Base-by-base conservation (phyloP, 2,329 filamentous ascomycete genomes). In the Pezicula rhizophila region DNA sequence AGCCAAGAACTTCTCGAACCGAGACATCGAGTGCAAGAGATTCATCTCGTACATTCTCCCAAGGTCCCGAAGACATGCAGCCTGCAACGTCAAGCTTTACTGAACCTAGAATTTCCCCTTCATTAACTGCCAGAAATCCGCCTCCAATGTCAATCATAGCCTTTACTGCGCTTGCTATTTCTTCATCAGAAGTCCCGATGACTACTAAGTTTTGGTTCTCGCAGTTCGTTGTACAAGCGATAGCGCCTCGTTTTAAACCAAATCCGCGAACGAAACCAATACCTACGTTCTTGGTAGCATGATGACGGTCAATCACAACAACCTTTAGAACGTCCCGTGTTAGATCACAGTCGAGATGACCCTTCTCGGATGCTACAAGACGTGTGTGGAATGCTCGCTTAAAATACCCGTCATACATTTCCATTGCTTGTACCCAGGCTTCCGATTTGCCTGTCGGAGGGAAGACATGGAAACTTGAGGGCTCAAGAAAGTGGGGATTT, bases 371-470 rank as follows among this genome's bases (percentile, higher is more conserved):
- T 62, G 50, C 52, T 44, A 33, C 23, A 8, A 60, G 51, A 1
- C 28, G n/a, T n/a, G 52, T 49, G 40, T 59, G 57, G 35, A 58
- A 58, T n/a, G 57, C 54, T 10, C 56, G 51, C 38, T 59, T 60
- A 52, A 58, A 60, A 45, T 59, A 60, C 17, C 55, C 58, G 35
- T 60, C 52, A 39, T 60, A 59, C 57, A 60, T 60, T 44, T 58
- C 55, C 40, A 58, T 57, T 6, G 50, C 57, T 39, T 59, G 57
- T 2, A 60, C 51, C 52, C 52, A 60, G 8, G 52, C 52, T 17
- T 49, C 31, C 5, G 40, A 4, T n/a, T 41, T 51, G 5, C 38
- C 44, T 25, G 17, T 17, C 18, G 7, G 34, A 10, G 48, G 45
- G 5, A 39, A 41, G 4, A 58, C 52, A 14, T 48, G 44, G 45